Percentiles rank a stretch among this genome's conserved stretches.
Conservation (phyloP, 805 yeast genomes). For the Suhomyces pyralidae region DNA sequence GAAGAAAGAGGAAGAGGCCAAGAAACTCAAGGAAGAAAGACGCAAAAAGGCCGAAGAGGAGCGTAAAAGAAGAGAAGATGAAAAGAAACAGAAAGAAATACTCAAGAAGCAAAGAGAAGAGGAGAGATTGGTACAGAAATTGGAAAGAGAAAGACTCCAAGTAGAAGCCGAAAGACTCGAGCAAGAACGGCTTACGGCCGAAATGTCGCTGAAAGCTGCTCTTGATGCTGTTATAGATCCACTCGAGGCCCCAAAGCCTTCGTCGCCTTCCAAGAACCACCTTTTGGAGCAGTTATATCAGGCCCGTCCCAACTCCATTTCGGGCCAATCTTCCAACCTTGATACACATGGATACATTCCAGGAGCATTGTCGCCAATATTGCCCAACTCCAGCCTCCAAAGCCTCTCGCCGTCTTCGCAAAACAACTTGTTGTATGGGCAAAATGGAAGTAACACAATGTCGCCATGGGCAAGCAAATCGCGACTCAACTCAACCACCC, state of each 20-base stretch:
- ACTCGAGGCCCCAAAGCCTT: conserved; percentile 1
- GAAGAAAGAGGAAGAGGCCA: conserved; percentile 27
- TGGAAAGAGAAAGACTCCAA: conserved; percentile 6
- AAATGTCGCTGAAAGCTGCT: neutral
- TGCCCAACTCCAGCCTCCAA: neutral
- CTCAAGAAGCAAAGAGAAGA: conserved; percentile 9
- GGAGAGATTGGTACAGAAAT: conserved; percentile 10
- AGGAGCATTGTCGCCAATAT: neutral
- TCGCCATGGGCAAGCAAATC: conserved; percentile 14
- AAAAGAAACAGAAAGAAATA: conserved; percentile 18
- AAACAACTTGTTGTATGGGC: conserved; percentile 5
- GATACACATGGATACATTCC: conserved; percentile 2
- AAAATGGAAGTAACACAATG: neutral
- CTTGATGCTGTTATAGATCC: neutral
- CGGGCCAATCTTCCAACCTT: neutral
- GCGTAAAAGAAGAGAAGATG: conserved; percentile 21
- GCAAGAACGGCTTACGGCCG: conserved; percentile 5
- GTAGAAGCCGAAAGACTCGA: conserved; percentile 6
- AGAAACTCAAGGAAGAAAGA: conserved; percentile 22
- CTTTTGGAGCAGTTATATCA: conserved; percentile 34
- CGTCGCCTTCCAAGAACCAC: conserved; percentile 18
- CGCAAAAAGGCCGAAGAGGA: conserved; percentile 24
- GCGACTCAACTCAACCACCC: conserved; percentile 8
- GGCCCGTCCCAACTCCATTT: conserved; percentile 25
- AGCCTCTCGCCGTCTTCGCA: conserved; percentile 8